Evolutionary conservation across 2,329 filamentous ascomycete species (phyloP), one percentile per base, ranked within the genome.

Genomic region (Trichophyton rubrum): DNA sequence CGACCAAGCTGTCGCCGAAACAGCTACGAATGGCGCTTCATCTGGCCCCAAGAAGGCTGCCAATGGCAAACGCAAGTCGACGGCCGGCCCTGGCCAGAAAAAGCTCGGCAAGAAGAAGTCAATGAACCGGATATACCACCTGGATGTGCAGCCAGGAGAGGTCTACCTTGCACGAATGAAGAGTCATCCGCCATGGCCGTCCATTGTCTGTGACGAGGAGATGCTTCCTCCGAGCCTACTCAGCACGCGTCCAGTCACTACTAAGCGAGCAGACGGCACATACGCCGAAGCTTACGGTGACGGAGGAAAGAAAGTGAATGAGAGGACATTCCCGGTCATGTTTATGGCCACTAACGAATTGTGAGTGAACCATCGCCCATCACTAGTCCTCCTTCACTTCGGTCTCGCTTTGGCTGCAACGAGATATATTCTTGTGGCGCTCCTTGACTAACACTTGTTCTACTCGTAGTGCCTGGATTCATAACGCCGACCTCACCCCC

Each of bases 271-370:
- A 22, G 92, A 97, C 73, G 92, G 92, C 61, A 88, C 87, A 45
- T 96, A 93, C 73, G 85, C 89, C 59, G 89, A 90, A 62, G 88
- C 92, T 65, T 96, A 89, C 70, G 84, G 85, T 45, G 90, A 96
- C 68, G 91, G 88, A 63, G 92, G 89, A 68, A 93, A 93, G 78
- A 88, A 90, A 66, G 85, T 83, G 47, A 83, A 86, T 63, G 90
- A 96, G 74, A 84, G 92, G 64, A 90, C 88, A 33, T 97, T 90
- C 72, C 89, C 92, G 3, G 85, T 97, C 70, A 96, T 97, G 92
- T 97, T 96, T 72, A 78, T 97, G 58, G 80, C 84, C 65, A 96
- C 91, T 41, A 96, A 97, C 69, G 92, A 97, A 80, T 97, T 99
- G 93, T 99, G 78, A 84, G 92, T 84, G 20, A 51, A 43, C 2